Percentiles rank a stretch among this genome's conserved stretches.
These are phyloP conservation scores for Aspergillus sp. DNA, from an alignment of 2,329 filamentous ascomycete genomes.

Conservation along the genomic window DNA sequence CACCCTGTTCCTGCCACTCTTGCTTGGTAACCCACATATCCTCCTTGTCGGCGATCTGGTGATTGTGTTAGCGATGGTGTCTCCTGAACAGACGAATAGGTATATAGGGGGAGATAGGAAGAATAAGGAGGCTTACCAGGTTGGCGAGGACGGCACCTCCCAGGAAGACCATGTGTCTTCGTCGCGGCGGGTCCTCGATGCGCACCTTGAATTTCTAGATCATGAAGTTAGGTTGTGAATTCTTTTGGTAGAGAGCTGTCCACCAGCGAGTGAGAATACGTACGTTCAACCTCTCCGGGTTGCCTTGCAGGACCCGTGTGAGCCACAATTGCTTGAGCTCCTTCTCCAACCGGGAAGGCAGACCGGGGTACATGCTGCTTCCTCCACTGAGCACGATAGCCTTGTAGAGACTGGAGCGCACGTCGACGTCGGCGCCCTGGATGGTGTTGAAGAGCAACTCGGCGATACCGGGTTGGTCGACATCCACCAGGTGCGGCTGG, in stretches of 20 bases:
- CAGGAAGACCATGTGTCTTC: constrained; percentile 99
- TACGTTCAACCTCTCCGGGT: constrained; percentile 83
- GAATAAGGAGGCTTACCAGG: constrained; percentile 59
- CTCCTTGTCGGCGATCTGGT: constrained; percentile 91
- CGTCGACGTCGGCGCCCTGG: constrained; percentile 91
- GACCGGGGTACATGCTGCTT: constrained; percentile 97
- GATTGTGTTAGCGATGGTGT: constrained; percentile 15
- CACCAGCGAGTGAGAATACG: constrained; percentile 25
- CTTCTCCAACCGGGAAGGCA: constrained; percentile 94
- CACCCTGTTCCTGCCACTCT: constrained; percentile 94
- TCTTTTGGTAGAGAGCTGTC: neutral
- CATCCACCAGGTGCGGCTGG: constrained; percentile 96
- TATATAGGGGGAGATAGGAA: neutral
- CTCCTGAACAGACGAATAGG: neutral
- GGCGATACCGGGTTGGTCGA: constrained; percentile 93
- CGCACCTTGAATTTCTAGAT: constrained; percentile 94
- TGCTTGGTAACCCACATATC: constrained; percentile 98
- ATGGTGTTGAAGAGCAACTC: constrained; percentile 99
- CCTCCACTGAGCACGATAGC: constrained; percentile 95
- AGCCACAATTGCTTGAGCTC: constrained; percentile 99
- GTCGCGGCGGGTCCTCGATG: constrained; percentile 94
- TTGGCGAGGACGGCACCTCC: constrained; percentile 95
- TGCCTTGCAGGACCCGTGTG: constrained; percentile 82
- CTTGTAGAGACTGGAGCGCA: constrained; percentile 91
- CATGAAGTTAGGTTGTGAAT: constrained; percentile 12